These are phyloP conservation scores for Globisporangium recalcitrans DNA, from an alignment of 352 stramenopile species.

Conservation along the genomic window DNA sequence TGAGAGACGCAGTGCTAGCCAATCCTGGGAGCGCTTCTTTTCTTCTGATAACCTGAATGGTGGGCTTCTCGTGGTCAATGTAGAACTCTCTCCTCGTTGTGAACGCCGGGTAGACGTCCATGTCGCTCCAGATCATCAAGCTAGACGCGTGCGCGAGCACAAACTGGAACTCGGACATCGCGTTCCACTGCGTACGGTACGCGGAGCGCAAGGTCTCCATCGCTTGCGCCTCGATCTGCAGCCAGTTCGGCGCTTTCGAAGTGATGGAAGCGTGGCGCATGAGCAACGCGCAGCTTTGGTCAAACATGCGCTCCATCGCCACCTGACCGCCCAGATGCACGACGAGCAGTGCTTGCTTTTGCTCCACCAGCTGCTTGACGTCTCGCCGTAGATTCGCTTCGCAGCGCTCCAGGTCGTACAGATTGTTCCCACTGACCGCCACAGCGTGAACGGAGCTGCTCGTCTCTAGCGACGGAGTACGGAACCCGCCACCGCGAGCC, in stretches of 20 bases:
- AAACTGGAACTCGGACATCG: constrained; percentile 33
- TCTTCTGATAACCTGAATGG: constrained; percentile 34
- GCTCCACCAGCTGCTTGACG: constrained; percentile 31
- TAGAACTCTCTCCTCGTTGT: constrained; percentile 44
- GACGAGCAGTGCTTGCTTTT: constrained; percentile 30
- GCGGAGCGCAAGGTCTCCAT: constrained; percentile 51
- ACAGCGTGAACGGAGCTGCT: constrained; percentile 22
- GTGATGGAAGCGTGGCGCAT: constrained; percentile 37
- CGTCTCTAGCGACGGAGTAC: constrained; percentile 38
- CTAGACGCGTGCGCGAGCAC: constrained; percentile 69
- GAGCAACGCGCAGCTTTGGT: constrained; percentile 57
- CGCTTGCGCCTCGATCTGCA: constrained; percentile 36
- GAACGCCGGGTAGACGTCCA: constrained; percentile 66
- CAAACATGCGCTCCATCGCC: constrained; percentile 57
- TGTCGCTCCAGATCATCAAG: constrained; percentile 79
- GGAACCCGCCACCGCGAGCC: constrained; percentile 32
- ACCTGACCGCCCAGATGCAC: constrained; percentile 74
- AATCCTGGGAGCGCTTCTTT: no score
- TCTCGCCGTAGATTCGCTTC: constrained; percentile 47
- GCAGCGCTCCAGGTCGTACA: constrained; percentile 37
- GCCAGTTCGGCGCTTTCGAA: constrained; percentile 27
- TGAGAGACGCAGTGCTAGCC: not conserved
- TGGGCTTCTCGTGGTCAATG: constrained; percentile 58
- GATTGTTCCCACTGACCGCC: constrained; percentile 47
- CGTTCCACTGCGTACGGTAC: constrained; percentile 69